These are phyloP conservation scores for Plasmopara viticola DNA, from an alignment of 352 stramenopile species.

Conservation along the genomic window DNA sequence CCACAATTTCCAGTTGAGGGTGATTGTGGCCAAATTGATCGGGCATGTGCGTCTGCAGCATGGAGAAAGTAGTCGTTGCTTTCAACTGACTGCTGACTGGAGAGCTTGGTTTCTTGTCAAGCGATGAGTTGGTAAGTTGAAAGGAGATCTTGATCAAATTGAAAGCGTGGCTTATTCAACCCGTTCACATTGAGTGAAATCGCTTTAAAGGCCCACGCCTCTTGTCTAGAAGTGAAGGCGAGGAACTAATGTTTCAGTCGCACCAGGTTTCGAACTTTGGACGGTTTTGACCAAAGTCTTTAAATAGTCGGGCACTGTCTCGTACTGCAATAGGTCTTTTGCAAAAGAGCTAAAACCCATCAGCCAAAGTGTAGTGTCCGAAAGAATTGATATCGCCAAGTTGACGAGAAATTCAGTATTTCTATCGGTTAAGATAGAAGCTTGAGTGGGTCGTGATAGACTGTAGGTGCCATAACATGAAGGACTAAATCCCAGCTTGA, in stretches of 20 bases:
- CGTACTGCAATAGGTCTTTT: neutral
- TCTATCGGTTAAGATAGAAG: neutral
- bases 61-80: neutral
- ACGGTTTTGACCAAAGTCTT: neutral
- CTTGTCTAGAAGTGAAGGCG: neutral
- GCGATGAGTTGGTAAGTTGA: neutral
- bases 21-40: neutral
- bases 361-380: neutral
- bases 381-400: neutral
- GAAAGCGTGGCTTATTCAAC: neutral
- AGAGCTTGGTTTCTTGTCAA: slow-evolving; percentile 3
- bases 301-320: neutral
- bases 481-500: neutral
- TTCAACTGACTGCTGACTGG: neutral
- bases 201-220: neutral
- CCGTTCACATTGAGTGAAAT: slow-evolving; percentile 2
- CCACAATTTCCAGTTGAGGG: neutral
- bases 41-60: neutral
- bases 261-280: neutral
- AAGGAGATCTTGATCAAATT: neutral
- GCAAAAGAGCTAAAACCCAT: neutral
- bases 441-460: slow-evolving; percentile 1
- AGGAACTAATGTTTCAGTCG: neutral
- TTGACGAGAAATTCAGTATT: neutral
- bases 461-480: neutral